Evolutionary conservation across 164 flowering plant genomes (phyloP).

Genomic region (Liriodendron chinense): DNA sequence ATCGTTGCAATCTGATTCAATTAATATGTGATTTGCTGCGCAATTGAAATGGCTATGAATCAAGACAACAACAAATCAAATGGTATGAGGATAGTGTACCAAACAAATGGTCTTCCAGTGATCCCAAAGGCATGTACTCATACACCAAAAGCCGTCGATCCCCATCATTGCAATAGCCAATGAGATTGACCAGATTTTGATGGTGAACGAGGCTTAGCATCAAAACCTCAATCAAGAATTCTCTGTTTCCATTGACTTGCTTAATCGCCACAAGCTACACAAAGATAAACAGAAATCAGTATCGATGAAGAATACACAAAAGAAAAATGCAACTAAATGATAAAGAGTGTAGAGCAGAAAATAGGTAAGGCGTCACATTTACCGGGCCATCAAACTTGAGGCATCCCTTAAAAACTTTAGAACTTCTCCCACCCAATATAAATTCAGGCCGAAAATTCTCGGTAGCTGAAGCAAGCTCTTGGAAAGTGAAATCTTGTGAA

Average conservation of each 20-base stretch:
- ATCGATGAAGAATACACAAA: neutral
- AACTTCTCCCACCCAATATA: constrained; percentile 69
- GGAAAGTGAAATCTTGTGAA: constrained; percentile 61
- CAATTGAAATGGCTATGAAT: neutral
- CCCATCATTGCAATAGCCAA: constrained; percentile 82
- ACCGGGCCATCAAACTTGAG: constrained; percentile 29
- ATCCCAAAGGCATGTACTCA: constrained; percentile 74
- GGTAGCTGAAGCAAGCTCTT: constrained; percentile 66
- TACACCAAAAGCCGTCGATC: constrained; percentile 76
- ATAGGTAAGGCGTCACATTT: neutral
- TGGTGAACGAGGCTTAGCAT: constrained; percentile 75
- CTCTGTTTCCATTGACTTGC: constrained; percentile 78
- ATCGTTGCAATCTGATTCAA: neutral
- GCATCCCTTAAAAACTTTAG: constrained; percentile 60
- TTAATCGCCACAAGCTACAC: constrained; percentile 72
- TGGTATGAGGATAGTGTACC: constrained; percentile 35
- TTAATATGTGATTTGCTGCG: no score
- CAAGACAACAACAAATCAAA: neutral
- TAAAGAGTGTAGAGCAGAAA: neutral
- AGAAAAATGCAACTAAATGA: neutral
- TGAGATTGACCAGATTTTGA: constrained; percentile 61
- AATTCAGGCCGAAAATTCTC: constrained; percentile 66
- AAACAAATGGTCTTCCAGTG: constrained; percentile 82
- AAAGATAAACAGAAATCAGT: neutral
- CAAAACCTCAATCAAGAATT: constrained; percentile 79